Evolutionary conservation across 1,284 basidiomycete genomes (phyloP).

Genomic region (Heterobasidion irregulare): DNA sequence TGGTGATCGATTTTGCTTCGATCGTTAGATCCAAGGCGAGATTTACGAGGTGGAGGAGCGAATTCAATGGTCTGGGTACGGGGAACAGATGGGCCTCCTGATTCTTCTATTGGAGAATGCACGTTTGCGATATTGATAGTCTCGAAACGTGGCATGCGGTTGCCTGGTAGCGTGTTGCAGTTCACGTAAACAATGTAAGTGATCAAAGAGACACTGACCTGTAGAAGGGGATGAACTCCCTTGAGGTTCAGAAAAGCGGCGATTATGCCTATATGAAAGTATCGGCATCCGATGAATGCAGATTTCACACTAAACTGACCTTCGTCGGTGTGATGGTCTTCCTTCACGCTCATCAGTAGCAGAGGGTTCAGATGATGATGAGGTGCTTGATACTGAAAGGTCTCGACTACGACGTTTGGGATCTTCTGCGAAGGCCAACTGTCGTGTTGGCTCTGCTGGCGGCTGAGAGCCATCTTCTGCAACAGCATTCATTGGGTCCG

Average conservation of each 20-base stretch:
- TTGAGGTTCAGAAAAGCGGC: neutral
- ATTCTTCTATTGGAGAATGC: neutral
- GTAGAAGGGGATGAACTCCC: neutral
- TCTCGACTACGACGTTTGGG: neutral
- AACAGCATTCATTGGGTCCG: constrained; percentile 2
- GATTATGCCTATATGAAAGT: neutral
- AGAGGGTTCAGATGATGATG: neutral
- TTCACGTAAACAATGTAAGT: neutral
- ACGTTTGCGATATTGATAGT: neutral
- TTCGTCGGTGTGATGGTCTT: neutral
- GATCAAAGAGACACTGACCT: neutral
- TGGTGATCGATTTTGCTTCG: neutral
- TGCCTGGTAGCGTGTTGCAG: neutral
- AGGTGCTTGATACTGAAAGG: neutral
- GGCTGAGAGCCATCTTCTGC: neutral
- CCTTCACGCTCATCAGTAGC: neutral
- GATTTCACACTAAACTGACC: neutral
- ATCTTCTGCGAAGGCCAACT: constrained; percentile 2
- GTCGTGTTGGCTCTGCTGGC: neutral
- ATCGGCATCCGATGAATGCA: neutral
- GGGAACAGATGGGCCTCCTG: constrained; percentile 17
- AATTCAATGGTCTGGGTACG: constrained; percentile 52
- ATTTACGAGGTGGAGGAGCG: constrained; percentile 19
- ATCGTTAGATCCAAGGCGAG: constrained; percentile 6
- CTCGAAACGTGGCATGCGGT: neutral